phyloP scores from a whole-genome alignment of 208 protist species.

The Trypanosoma scelopori region DNA sequence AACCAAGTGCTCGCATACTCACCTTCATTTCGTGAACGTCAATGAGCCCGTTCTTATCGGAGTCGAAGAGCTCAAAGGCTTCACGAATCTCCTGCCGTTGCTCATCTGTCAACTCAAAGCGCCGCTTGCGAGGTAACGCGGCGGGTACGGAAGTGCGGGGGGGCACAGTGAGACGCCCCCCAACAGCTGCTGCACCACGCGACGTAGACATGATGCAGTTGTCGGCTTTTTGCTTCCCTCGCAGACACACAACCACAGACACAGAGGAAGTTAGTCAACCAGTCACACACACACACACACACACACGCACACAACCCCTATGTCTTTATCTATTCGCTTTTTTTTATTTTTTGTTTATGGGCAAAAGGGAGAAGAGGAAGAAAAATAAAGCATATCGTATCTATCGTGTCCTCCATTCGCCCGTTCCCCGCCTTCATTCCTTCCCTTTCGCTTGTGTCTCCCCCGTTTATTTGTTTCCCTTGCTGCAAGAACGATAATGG shows the following conservation, averaged over 20 bases:
- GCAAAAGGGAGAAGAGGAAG: background rate
- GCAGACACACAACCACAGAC: no score
- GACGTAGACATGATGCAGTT: slow-evolving; percentile 24
- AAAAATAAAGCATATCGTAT: background rate
- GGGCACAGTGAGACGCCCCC: slow-evolving; percentile 34
- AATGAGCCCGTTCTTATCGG: slow-evolving; percentile 94
- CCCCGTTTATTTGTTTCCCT: no score
- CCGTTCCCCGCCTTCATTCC: background rate
- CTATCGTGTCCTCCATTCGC: background rate
- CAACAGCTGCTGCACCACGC: slow-evolving; percentile 16
- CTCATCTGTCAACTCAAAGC: slow-evolving; percentile 97
- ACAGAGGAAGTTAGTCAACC: no score
- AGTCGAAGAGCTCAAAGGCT: slow-evolving; percentile 99
- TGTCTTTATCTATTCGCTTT: no score
- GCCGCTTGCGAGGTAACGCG: slow-evolving; percentile 52
- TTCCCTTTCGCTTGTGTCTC: background rate
- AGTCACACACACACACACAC: no score
- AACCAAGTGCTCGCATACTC: slow-evolving; percentile 98
- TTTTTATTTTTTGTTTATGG: background rate
- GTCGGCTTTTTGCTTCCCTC: no score
- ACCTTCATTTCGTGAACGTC: slow-evolving; percentile 99
- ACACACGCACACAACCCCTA: no score
- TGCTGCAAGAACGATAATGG: no score
- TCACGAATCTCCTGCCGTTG: slow-evolving; percentile 99
- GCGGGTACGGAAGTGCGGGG: slow-evolving; percentile 50